phyloP scores from a whole-genome alignment of 805 yeast genomes.

The Kuraishia borneana region DNA sequence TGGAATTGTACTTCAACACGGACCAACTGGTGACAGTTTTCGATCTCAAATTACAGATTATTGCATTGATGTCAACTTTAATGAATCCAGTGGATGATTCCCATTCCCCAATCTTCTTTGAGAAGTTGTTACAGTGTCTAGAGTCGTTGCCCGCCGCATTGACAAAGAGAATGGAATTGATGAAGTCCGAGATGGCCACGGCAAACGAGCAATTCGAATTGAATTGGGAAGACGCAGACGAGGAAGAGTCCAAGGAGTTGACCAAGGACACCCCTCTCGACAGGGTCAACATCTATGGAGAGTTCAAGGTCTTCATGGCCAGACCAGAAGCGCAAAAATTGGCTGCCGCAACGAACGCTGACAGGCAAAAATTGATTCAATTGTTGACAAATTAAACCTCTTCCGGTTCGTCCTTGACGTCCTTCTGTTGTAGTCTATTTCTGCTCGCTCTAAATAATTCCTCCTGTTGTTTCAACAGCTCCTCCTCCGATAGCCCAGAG shows the following conservation, averaged over 20 bases:
- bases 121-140: slow-evolving; percentile 27
- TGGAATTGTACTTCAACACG: slow-evolving; percentile 37
- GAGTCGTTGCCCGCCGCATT: slow-evolving; percentile 38
- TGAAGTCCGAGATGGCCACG: slow-evolving; percentile 18
- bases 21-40: slow-evolving; percentile 39
- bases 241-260: slow-evolving; percentile 17
- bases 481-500: slow-evolving; percentile 88
- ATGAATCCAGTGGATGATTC: slow-evolving; percentile 15
- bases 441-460: slow-evolving; percentile 60
- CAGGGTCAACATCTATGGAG: slow-evolving; percentile 18
- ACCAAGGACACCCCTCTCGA: slow-evolving; percentile 20
- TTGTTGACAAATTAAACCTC: neutral
- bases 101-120: slow-evolving; percentile 13
- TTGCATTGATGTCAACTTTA: slow-evolving; percentile 30
- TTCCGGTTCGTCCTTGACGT: neutral
- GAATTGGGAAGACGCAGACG: slow-evolving; percentile 9
- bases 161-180: slow-evolving; percentile 30
- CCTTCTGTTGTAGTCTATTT: slow-evolving; percentile 15
- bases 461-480: slow-evolving; percentile 83
- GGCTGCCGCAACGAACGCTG: slow-evolving; percentile 7
- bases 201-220: slow-evolving; percentile 20
- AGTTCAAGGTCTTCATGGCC: slow-evolving; percentile 14
- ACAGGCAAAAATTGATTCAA: slow-evolving; percentile 10
- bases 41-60: slow-evolving; percentile 41
- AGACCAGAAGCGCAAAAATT: slow-evolving; percentile 7